Conservation (phyloP, 1,284 basidiomycete genomes). For the Trichosporon sp. region DNA sequence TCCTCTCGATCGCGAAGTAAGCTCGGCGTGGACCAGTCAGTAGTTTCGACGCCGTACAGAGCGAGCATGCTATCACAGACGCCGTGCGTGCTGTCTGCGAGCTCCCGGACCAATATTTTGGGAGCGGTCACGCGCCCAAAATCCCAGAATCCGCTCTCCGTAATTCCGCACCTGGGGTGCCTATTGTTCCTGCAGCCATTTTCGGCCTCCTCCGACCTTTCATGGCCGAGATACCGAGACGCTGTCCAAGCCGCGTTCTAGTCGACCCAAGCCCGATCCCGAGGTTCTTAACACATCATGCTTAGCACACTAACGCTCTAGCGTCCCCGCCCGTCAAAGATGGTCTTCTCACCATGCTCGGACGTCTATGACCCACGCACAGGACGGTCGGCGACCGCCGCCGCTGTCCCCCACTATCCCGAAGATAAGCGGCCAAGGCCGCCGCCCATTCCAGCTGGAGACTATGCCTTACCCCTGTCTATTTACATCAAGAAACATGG, state of each 20-base stretch:
- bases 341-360: neutral
- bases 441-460: too few relatives aligned
- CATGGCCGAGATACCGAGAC: conserved; percentile 1
- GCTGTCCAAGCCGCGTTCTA: neutral
- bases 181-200: neutral
- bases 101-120: neutral
- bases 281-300: neutral
- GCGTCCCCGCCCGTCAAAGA: neutral
- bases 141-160: neutral
- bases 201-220: neutral
- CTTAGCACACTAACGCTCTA: neutral
- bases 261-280: neutral
- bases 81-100: neutral
- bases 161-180: neutral
- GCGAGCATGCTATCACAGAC: neutral
- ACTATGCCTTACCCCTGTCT: neutral
- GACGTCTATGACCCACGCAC: neutral
- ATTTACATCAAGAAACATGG: neutral
- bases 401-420: neutral
- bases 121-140: neutral
- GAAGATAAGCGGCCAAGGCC: neutral
- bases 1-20: neutral
- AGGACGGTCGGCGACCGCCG: neutral
- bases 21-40: neutral
- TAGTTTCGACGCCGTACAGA: neutral